phyloP scores from a whole-genome alignment of 768 basidiomycete genomes.

The Amanita brunnescens region DNA sequence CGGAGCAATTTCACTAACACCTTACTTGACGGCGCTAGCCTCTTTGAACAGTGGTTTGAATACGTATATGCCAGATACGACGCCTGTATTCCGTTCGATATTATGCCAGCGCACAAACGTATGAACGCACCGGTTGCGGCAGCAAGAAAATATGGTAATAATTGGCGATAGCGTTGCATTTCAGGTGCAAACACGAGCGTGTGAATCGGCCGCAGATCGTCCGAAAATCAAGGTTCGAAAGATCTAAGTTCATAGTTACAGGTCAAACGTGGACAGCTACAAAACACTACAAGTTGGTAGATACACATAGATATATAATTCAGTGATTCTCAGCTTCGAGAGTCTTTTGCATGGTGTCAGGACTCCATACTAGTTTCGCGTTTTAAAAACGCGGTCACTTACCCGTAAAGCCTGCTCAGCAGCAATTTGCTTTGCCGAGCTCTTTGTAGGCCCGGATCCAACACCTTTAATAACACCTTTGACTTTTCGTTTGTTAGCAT shows the following conservation, averaged over 20 bases:
- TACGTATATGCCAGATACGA: conserved; percentile 57
- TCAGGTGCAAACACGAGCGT: too few species aligned
- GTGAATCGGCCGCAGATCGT: too few species aligned
- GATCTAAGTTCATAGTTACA: neutral
- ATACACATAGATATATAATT: neutral
- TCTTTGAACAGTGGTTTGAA: conserved; percentile 43
- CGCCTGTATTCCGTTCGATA: conserved; percentile 27
- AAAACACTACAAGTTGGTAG: neutral
- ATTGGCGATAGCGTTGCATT: conserved; percentile 22
- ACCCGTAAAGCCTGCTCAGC: conserved; percentile 34
- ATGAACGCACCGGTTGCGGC: conserved; percentile 42
- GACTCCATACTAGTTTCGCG: neutral
- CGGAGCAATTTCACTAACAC: neutral
- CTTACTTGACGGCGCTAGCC: conserved; percentile 11
- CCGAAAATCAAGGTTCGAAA: neutral
- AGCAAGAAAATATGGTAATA: conserved; percentile 46
- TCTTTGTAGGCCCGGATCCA: conserved; percentile 43
- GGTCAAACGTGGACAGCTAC: neutral
- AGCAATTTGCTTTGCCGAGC: conserved; percentile 37
- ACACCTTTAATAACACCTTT: neutral
- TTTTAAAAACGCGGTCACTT: neutral
- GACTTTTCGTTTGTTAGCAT: conserved; percentile 1
- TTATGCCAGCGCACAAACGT: neutral
- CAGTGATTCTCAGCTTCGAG: neutral
- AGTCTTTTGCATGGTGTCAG: neutral